Evolutionary conservation across 441 rosid species (phyloP), one percentile per base, ranked within the genome.

Genomic region (Biscutella laevigata): DNA sequence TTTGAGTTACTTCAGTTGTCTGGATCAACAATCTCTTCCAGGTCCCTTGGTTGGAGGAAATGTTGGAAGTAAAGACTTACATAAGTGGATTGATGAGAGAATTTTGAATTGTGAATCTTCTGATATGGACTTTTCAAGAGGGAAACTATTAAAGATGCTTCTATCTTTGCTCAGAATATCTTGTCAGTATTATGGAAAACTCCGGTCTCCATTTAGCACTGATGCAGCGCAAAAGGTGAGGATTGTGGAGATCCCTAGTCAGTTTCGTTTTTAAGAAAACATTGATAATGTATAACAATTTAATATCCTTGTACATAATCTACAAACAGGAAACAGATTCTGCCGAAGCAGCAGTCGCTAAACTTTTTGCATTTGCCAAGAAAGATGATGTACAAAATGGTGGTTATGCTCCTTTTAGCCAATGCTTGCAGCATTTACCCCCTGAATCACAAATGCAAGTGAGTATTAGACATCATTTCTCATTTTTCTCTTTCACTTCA

Each of bases 21-120:
- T 94, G 49, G 61, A 80, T 71, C 86, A 86, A 64, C 88, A 80
- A 58, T 74, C 82, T 43, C 86, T 86, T 74, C 84, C 96, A 22
- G 97, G 99, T 60, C 99, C 99, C 24, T 74, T 94, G 80, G 88
- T 80, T 70, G 99, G 99, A 50, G 97, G 99, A 50, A 89, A 46
- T 77, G 91, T 63, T 58, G 90, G 97, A 67, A 80, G 68, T 67
- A 89, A 84, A 75, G 99, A 94, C 44, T 74, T 94, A 63, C 65
- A 84, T 71, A 94, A 80, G 73, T 94, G 99, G 99, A 70, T 89
- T 53, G 99, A 89, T 73, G 97, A 94, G 69, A 81, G 88, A 72
- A 74, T 86, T 73, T 62, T 70, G 8, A 58, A 62, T 17, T 83
- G 81, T 71, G 96, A 84, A 62, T 76, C 88, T 45, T 44, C 70